phyloP scores from a whole-genome alignment of 2,329 filamentous ascomycete species.

The Tolypocladium endophyticum region DNA sequence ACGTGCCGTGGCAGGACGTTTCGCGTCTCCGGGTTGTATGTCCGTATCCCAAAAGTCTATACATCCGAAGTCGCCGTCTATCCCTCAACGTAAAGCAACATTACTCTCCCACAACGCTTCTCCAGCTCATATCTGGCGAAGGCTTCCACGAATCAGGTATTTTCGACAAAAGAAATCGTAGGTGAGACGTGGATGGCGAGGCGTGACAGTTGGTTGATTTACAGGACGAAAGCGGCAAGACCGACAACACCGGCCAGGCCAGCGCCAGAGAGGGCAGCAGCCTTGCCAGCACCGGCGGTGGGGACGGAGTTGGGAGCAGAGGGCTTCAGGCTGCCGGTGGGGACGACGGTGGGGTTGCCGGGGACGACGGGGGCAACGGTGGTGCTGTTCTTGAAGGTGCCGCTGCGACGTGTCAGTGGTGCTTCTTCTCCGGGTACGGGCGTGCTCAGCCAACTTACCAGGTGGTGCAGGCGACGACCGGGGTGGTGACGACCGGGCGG shows the following conservation, averaged over 20 bases:
- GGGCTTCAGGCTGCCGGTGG: conserved; percentile 8
- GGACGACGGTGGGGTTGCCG: conserved; percentile 11
- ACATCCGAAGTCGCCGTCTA: conserved; percentile 16
- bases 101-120: conserved; percentile 14
- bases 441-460: conserved; percentile 29
- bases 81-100: conserved; percentile 15
- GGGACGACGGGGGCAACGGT: conserved; percentile 7
- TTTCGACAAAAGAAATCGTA: conserved; percentile 30
- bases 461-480: conserved; percentile 41
- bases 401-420: conserved; percentile 8
- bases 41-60: conserved; percentile 25
- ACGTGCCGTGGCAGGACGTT: neutral
- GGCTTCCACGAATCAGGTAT: conserved; percentile 26
- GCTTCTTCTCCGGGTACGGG: neutral
- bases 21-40: conserved; percentile 22
- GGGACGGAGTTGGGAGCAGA: conserved; percentile 26
- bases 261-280: conserved; percentile 44
- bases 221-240: conserved; percentile 47
- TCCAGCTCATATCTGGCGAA: conserved; percentile 28
- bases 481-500: conserved; percentile 44
- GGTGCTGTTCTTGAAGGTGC: conserved; percentile 20
- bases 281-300: conserved; percentile 47
- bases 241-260: conserved; percentile 50
- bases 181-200: conserved; percentile 25
- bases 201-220: conserved; percentile 31